Conservation (phyloP, 352 stramenopile genomes). For the Phytophthora cryptogea region DNA sequence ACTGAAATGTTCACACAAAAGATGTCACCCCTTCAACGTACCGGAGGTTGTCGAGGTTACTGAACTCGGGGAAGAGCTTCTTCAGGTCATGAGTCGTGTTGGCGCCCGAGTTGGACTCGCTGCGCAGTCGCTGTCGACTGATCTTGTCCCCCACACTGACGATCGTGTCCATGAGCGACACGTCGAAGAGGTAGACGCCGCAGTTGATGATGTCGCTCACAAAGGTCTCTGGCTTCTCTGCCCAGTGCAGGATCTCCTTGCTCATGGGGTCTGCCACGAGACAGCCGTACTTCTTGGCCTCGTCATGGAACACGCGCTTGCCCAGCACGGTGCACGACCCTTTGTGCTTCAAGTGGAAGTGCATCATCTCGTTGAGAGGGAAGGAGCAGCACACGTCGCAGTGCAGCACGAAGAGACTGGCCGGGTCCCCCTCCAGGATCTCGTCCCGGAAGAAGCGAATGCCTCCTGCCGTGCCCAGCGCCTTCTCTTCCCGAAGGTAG, state of each 20-base stretch:
- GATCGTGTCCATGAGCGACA: constrained; percentile 80
- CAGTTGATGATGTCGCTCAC: constrained; percentile 93
- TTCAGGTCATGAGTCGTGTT: constrained; percentile 80
- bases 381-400: constrained; percentile 91
- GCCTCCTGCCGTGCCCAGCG: constrained; percentile 80
- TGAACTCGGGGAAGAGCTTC: constrained; percentile 89
- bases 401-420: constrained; percentile 83
- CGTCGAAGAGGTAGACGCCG: constrained; percentile 88
- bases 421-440: constrained; percentile 75
- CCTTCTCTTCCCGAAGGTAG: constrained; percentile 82
- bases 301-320: constrained; percentile 89
- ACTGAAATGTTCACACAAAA: neutral
- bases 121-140: constrained; percentile 77
- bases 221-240: constrained; percentile 90
- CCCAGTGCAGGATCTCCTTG: constrained; percentile 90
- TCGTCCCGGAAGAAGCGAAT: constrained; percentile 87
- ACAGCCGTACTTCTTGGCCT: constrained; percentile 90
- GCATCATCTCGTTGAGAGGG: constrained; percentile 89
- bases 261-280: constrained; percentile 73
- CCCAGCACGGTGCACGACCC: constrained; percentile 80
- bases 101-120: constrained; percentile 70
- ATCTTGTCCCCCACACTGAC: constrained; percentile 80
- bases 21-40: constrained; percentile 23
- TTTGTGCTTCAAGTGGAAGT: constrained; percentile 79
- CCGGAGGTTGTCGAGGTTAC: constrained; percentile 84